Percentiles rank a stretch among this genome's conserved stretches.
Conservation (phyloP, 1,139 yeast species). For the Wickerhamiella infanticola region DNA sequence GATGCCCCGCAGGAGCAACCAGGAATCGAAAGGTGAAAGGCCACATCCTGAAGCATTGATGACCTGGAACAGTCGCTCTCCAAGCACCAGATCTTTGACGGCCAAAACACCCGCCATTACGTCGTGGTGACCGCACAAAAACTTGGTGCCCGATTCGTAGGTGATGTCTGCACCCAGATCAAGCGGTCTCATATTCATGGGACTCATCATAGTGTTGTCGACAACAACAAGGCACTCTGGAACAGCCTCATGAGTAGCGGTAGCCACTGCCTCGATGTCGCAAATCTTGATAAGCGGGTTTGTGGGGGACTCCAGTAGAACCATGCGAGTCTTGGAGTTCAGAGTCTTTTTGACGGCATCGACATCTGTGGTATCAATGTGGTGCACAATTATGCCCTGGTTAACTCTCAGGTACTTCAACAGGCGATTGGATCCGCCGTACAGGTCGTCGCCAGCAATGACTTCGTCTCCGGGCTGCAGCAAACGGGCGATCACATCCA, state of each 20-base stretch:
- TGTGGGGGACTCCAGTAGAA: slow-evolving; percentile 78
- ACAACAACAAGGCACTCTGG: slow-evolving; percentile 67
- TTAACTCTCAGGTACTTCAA: slow-evolving; percentile 54
- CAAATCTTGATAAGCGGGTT: slow-evolving; percentile 82
- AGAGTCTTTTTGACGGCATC: slow-evolving; percentile 32
- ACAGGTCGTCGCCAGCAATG: slow-evolving; percentile 83
- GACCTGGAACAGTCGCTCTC: slow-evolving; percentile 55
- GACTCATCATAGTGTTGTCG: slow-evolving; percentile 95
- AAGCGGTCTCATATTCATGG: slow-evolving; percentile 68
- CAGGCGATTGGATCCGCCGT: slow-evolving; percentile 83
- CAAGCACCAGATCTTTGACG: slow-evolving; percentile 44
- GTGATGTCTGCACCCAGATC: slow-evolving; percentile 80
- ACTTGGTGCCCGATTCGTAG: slow-evolving; percentile 86
- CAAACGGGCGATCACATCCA: slow-evolving; percentile 65
- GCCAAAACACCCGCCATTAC: slow-evolving; percentile 91
- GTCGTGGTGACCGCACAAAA: slow-evolving; percentile 86
- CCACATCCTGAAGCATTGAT: slow-evolving; percentile 88
- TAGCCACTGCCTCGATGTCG: slow-evolving; percentile 53
- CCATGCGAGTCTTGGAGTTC: slow-evolving; percentile 46
- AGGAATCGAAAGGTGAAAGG: slow-evolving; percentile 76
- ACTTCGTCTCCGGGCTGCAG: slow-evolving; percentile 70
- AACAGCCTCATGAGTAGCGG: slow-evolving; percentile 47
- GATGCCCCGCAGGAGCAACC: slow-evolving; percentile 76
- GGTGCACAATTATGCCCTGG: slow-evolving; percentile 55
- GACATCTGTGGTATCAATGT: slow-evolving; percentile 68